Evolutionary conservation across 1,284 basidiomycete genomes (phyloP).

Genomic region (Coniferiporia sulphurascens): DNA sequence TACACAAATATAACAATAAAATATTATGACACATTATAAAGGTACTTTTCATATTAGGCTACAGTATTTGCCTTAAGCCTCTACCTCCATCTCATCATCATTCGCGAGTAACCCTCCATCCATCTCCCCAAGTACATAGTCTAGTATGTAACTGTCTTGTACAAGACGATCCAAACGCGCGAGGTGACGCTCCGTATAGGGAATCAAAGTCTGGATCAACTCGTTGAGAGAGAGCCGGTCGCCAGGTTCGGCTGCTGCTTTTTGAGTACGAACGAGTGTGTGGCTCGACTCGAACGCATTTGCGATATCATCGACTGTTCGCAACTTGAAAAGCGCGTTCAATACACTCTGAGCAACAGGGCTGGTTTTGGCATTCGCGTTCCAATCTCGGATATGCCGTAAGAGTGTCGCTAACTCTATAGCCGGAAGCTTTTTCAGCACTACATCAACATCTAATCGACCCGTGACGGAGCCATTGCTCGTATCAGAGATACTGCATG

Average conservation of each 20-base stretch:
- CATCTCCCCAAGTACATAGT: constrained; percentile 92
- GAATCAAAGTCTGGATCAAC: constrained; percentile 79
- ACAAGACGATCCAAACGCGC: constrained; percentile 80
- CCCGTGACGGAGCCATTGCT: constrained; percentile 51
- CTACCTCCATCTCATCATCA: constrained; percentile 22
- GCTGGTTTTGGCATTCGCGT: constrained; percentile 83
- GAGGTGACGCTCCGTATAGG: constrained; percentile 93
- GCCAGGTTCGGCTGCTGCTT: constrained; percentile 22
- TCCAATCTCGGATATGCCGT: constrained; percentile 88
- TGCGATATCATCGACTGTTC: constrained; percentile 68
- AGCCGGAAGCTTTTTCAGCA: constrained; percentile 67
- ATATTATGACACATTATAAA: background rate
- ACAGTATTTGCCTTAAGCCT: background rate
- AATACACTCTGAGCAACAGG: constrained; percentile 85
- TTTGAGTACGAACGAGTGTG: constrained; percentile 28
- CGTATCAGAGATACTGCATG: constrained; percentile 24
- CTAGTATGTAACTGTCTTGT: constrained; percentile 91
- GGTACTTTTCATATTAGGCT: constrained; percentile 6
- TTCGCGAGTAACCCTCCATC: constrained; percentile 68
- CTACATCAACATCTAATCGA: constrained; percentile 69
- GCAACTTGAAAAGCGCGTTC: constrained; percentile 76
- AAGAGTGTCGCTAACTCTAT: constrained; percentile 80
- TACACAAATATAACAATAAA: background rate
- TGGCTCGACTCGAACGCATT: constrained; percentile 51
- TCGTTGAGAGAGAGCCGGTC: constrained; percentile 58